Evolutionary conservation across 352 stramenopile genomes (phyloP).

Genomic region (Globisporangium nagaii): DNA sequence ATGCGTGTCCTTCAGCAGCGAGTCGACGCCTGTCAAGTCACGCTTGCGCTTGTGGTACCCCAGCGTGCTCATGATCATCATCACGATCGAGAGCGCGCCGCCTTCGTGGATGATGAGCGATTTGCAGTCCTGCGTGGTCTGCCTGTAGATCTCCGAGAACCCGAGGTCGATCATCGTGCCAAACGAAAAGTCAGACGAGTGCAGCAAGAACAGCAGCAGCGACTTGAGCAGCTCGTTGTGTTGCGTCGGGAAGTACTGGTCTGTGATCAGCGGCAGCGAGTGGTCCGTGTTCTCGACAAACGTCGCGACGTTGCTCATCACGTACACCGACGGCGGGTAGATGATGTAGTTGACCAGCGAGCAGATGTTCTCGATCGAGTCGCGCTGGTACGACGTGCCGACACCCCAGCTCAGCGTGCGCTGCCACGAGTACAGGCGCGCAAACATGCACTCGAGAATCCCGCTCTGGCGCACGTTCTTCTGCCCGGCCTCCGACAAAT

Average conservation of each 20-base stretch:
- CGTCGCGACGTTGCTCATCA: constrained; percentile 78
- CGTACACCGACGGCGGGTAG: constrained; percentile 79
- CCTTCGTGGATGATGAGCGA: constrained; percentile 69
- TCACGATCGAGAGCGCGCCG: constrained; percentile 77
- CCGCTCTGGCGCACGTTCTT: constrained; percentile 55
- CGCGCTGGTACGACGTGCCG: constrained; percentile 75
- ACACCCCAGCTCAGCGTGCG: constrained; percentile 80
- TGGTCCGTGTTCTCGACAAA: constrained; percentile 85
- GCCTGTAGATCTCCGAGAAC: constrained; percentile 70
- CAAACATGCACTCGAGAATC: constrained; percentile 75
- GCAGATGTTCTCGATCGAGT: constrained; percentile 87
- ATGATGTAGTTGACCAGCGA: constrained; percentile 83
- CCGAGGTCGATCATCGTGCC: constrained; percentile 71
- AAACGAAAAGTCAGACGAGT: constrained; percentile 65
- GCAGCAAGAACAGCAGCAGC: constrained; percentile 59
- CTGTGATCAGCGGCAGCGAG: constrained; percentile 76
- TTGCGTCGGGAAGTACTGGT: constrained; percentile 67
- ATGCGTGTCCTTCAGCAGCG: constrained; percentile 43
- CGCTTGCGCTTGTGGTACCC: constrained; percentile 83
- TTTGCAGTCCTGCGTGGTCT: constrained; percentile 50
- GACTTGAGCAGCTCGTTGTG: constrained; percentile 85
- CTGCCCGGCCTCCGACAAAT: constrained; percentile 68
- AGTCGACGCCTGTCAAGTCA: constrained; percentile 68
- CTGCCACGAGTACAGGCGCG: constrained; percentile 75
- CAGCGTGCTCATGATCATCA: constrained; percentile 83